These are phyloP conservation scores for Lagerstroemia speciosa DNA, from an alignment of 345 rosid species.

Conservation along the genomic window DNA sequence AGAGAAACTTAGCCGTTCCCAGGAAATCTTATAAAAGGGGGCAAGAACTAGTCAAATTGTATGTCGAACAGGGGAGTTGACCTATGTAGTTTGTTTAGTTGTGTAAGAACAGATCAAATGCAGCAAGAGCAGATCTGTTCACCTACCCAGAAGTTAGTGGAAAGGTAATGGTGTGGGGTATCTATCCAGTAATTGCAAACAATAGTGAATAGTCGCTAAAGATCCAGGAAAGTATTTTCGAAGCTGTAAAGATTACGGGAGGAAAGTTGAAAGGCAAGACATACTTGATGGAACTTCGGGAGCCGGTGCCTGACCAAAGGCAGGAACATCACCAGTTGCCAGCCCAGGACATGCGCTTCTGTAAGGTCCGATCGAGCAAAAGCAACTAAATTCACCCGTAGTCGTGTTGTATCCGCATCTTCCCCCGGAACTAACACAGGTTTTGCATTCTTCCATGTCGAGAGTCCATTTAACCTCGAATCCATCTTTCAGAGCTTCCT, in stretches of 20 bases:
- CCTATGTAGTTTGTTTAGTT: too few species aligned
- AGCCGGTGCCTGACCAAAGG: not conserved
- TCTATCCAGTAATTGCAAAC: too few species aligned
- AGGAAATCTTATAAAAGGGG: too few species aligned
- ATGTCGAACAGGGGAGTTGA: too few species aligned
- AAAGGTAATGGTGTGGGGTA: not conserved
- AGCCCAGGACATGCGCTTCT: not conserved
- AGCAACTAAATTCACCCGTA: slow-evolving; percentile 8
- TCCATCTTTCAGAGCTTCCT: slow-evolving; percentile 8
- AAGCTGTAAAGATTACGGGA: not conserved
- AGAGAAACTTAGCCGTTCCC: too few species aligned
- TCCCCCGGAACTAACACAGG: slow-evolving; percentile 10
- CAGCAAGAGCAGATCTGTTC: too few species aligned
- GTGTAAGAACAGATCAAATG: too few species aligned
- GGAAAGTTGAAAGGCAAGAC: not conserved
- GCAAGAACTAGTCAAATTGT: too few species aligned
- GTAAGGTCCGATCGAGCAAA: slow-evolving; percentile 10
- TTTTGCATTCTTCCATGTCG: slow-evolving; percentile 1
- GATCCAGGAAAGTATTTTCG: not conserved
- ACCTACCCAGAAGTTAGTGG: not conserved
- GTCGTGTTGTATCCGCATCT: slow-evolving; percentile 18
- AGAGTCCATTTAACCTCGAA: slow-evolving; percentile 14
- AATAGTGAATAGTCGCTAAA: too few species aligned
- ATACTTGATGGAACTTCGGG: not conserved
- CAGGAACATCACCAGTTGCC: not conserved